These are phyloP conservation scores for Berkeleyomyces rouxiae DNA, from an alignment of 2,329 filamentous ascomycete species.

Conservation along the genomic window DNA sequence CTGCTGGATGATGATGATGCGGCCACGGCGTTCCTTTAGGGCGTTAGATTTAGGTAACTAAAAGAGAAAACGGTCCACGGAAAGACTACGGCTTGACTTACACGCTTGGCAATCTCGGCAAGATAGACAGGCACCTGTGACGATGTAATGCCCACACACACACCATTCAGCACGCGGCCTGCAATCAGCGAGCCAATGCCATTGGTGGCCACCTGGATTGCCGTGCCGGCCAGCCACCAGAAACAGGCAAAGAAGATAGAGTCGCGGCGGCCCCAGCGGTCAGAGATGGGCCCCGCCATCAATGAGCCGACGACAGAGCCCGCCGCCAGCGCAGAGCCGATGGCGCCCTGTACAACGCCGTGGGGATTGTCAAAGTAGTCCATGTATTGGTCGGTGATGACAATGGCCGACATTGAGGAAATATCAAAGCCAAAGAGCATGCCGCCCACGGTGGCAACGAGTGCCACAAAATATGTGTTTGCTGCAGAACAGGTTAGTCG, in stretches of 20 bases:
- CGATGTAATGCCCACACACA: constrained; percentile 43
- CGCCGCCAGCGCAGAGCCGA: constrained; percentile 34
- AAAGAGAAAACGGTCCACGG: neutral
- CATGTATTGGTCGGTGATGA: constrained; percentile 33
- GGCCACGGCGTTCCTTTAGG: constrained; percentile 36
- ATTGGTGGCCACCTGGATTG: constrained; percentile 16
- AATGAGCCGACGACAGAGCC: constrained; percentile 35
- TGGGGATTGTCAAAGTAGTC: constrained; percentile 34
- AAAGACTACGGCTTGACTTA: neutral
- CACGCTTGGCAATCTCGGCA: constrained; percentile 33
- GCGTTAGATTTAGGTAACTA: constrained; percentile 17
- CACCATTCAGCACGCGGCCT: constrained; percentile 43
- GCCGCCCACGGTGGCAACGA: constrained; percentile 25
- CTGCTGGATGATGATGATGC: constrained; percentile 52
- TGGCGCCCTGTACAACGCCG: constrained; percentile 32
- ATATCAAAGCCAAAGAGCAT: constrained; percentile 40
- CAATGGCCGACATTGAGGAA: constrained; percentile 40
- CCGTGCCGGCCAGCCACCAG: constrained; percentile 16
- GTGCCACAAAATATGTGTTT: constrained; percentile 23
- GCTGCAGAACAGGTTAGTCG: constrained; percentile 7
- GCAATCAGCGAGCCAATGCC: constrained; percentile 25
- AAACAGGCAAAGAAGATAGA: constrained; percentile 16
- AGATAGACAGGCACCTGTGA: constrained; percentile 54
- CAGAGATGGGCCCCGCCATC: constrained; percentile 31
- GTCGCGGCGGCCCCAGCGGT: constrained; percentile 29